These are phyloP conservation scores for Candida ipomoeae DNA, from an alignment of 805 yeast species.

Conservation along the genomic window DNA sequence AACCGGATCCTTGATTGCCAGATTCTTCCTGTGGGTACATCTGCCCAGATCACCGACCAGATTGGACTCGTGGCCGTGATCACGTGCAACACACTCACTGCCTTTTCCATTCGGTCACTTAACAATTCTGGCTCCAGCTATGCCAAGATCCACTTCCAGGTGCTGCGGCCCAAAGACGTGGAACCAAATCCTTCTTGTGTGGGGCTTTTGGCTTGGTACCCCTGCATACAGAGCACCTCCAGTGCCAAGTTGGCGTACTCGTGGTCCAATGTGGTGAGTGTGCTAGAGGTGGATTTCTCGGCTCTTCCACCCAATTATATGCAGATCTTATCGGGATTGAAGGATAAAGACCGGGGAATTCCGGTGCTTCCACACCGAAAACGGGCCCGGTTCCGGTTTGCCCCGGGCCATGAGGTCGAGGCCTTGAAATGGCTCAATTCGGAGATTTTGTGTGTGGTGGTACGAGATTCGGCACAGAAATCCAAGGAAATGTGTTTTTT, in stretches of 20 bases:
- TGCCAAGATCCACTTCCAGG: constrained; percentile 49
- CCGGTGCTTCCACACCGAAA: constrained; percentile 25
- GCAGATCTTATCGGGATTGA: constrained; percentile 25
- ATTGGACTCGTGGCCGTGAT: constrained; percentile 60
- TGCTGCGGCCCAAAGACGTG: constrained; percentile 42
- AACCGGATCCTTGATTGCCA: constrained; percentile 30
- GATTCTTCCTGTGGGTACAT: constrained; percentile 59
- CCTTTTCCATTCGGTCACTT: constrained; percentile 52
- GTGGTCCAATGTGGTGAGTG: constrained; percentile 58
- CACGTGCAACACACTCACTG: constrained; percentile 45
- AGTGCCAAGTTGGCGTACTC: constrained; percentile 57
- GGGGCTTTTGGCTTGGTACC: constrained; percentile 53
- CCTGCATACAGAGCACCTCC: constrained; percentile 29
- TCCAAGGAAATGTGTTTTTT: not conserved
- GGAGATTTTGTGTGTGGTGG: constrained; percentile 24
- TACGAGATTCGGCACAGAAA: not conserved
- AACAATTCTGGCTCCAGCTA: constrained; percentile 24
- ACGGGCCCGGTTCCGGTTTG: constrained; percentile 14
- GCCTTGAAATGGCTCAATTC: constrained; percentile 52
- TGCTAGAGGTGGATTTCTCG: constrained; percentile 47
- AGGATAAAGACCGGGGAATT: constrained; percentile 36
- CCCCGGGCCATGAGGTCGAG: constrained; percentile 33
- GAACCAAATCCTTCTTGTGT: not conserved
- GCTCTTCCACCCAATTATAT: constrained; percentile 29
- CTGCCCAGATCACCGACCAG: constrained; percentile 49